phyloP scores from a whole-genome alignment of 495 filamentous ascomycete genomes.

The Baudoinia panamericana region DNA sequence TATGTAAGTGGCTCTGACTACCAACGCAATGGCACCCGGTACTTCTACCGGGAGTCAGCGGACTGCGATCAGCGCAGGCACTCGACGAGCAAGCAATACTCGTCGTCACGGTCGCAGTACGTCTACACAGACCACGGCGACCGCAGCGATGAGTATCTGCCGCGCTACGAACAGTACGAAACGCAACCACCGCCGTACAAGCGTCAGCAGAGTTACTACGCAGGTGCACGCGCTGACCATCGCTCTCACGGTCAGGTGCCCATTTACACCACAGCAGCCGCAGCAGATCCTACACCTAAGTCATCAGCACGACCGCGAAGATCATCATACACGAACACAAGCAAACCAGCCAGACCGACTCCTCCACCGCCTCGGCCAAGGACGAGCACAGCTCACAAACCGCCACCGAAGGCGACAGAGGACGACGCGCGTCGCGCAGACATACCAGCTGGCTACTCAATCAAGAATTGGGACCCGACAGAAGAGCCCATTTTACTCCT shows the following conservation, averaged over 20 bases:
- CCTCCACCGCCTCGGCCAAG: constrained; percentile 12
- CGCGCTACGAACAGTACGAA: constrained; percentile 31
- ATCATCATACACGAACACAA: constrained; percentile 26
- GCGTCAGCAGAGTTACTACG: constrained; percentile 18
- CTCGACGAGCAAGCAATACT: constrained; percentile 26
- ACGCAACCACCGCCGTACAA: constrained; percentile 16
- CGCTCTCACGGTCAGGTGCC: constrained; percentile 31
- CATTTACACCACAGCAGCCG: constrained; percentile 26
- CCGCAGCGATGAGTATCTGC: constrained; percentile 27
- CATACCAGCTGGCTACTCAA: constrained; percentile 83
- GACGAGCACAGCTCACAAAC: constrained; percentile 20
- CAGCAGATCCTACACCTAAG: constrained; percentile 8
- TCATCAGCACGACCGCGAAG: constrained; percentile 28
- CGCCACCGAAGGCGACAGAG: constrained; percentile 61
- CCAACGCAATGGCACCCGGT: constrained; percentile 20
- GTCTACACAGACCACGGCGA: constrained; percentile 26
- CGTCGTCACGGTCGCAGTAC: constrained; percentile 23
- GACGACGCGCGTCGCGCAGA: constrained; percentile 65
- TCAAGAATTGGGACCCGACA: constrained; percentile 97
- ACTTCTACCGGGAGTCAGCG: constrained; percentile 9
- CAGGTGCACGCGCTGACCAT: constrained; percentile 27
- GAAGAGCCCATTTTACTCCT: constrained; percentile 88
- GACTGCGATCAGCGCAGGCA: constrained; percentile 22
- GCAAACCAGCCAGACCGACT: constrained; percentile 7
- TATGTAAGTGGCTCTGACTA: constrained; percentile 32